Percentiles rank a stretch among this genome's conserved stretches.
Conservation (phyloP, 2,329 filamentous ascomycete species). For the Microascus cirrosus region DNA sequence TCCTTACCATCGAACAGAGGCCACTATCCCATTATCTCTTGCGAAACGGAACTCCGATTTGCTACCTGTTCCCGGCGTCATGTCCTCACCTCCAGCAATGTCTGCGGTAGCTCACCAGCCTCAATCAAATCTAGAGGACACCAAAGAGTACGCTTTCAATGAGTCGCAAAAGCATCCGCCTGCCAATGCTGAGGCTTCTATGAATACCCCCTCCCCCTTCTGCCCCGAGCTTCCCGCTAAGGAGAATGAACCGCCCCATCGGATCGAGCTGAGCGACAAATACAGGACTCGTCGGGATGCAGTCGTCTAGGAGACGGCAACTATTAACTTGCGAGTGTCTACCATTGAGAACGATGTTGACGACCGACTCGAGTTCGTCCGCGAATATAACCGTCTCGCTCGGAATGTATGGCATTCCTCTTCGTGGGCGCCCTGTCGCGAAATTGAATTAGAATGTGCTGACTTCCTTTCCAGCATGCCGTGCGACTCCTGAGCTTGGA, state of each 20-base stretch:
- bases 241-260: not conserved
- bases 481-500: not conserved
- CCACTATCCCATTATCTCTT: too few species aligned
- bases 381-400: constrained; percentile 51
- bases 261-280: not conserved
- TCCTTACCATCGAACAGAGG: too few species aligned
- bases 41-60: too few species aligned
- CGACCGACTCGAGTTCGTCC: constrained; percentile 34
- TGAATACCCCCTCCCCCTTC: not conserved
- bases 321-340: constrained; percentile 28
- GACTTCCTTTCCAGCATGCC: not conserved
- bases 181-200: not conserved
- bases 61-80: too few species aligned
- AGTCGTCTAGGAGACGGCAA: constrained; percentile 47
- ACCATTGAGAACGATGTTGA: constrained; percentile 25
- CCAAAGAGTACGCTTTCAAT: not conserved
- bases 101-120: not conserved
- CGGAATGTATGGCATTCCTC: constrained; percentile 20
- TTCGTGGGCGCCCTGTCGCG: not conserved
- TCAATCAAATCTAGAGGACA: not conserved
- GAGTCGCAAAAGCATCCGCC: not conserved
- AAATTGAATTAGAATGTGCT: not conserved
- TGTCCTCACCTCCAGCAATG: not conserved
- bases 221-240: not conserved
- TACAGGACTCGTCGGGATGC: constrained; percentile 9